Conservation (phyloP, 2,329 filamentous ascomycete species). For the Bretziella fagacearum region DNA sequence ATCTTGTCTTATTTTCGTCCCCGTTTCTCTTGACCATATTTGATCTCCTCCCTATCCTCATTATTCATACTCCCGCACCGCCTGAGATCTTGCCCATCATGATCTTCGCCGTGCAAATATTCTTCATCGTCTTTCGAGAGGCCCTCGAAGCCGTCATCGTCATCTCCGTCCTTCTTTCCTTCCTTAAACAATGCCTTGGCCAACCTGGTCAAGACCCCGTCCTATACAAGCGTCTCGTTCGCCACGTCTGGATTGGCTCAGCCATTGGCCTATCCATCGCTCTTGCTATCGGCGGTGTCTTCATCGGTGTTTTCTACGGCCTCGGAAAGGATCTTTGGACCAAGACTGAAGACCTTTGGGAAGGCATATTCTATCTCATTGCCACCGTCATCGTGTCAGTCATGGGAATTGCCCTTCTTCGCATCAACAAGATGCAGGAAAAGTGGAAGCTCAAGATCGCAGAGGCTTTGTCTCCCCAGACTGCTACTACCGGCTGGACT, state of each 20-base stretch:
- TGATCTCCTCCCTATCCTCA: constrained; percentile 8
- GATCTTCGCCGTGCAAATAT: constrained; percentile 64
- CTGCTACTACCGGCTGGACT: constrained; percentile 14
- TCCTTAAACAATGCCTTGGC: constrained; percentile 63
- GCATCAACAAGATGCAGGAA: constrained; percentile 57
- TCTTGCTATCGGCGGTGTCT: constrained; percentile 44
- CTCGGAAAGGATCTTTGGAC: constrained; percentile 45
- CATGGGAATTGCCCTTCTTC: constrained; percentile 57
- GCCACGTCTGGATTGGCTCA: constrained; percentile 57
- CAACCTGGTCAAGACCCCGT: constrained; percentile 42
- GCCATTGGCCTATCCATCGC: constrained; percentile 45
- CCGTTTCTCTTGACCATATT: neutral
- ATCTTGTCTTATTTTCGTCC: no score
- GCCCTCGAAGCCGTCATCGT: constrained; percentile 70
- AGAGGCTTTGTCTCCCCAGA: constrained; percentile 31
- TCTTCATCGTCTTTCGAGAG: constrained; percentile 84
- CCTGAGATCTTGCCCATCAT: constrained; percentile 34
- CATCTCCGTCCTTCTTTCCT: constrained; percentile 70
- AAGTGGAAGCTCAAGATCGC: constrained; percentile 64
- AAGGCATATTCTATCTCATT: constrained; percentile 51
- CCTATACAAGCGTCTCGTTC: constrained; percentile 50
- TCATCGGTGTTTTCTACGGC: constrained; percentile 60
- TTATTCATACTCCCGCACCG: neutral
- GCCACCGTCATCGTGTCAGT: constrained; percentile 55
- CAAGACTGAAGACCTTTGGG: constrained; percentile 51